phyloP scores from a whole-genome alignment of 2,329 filamentous ascomycete species.

The Claviceps sp. region DNA sequence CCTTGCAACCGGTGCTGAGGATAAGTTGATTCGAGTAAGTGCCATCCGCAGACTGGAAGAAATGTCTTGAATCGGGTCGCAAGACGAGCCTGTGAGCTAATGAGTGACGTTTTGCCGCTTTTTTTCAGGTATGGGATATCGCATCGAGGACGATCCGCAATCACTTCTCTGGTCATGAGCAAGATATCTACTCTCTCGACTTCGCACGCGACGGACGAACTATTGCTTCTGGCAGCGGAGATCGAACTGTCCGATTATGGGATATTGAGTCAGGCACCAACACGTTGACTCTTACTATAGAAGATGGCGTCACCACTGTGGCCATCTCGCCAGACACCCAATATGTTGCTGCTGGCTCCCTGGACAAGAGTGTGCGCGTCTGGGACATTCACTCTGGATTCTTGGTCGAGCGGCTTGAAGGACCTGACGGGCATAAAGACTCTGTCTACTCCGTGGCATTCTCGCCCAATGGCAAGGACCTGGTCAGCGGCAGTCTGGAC shows the following conservation, averaged over 20 bases:
- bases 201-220: conserved; percentile 87
- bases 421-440: conserved; percentile 88
- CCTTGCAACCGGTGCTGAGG: conserved; percentile 89
- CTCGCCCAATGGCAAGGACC: conserved; percentile 79
- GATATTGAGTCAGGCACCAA: conserved; percentile 78
- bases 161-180: conserved; percentile 91
- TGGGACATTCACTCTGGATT: conserved; percentile 86
- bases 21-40: conserved; percentile 87
- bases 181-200: conserved; percentile 95
- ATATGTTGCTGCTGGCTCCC: conserved; percentile 83
- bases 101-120: background rate
- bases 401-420: conserved; percentile 82
- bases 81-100: conserved; percentile 6
- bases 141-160: conserved; percentile 69
- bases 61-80: too few relatives aligned
- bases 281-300: conserved; percentile 76
- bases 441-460: conserved; percentile 96
- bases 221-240: conserved; percentile 90
- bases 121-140: conserved; percentile 81
- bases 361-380: conserved; percentile 95
- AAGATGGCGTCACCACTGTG: conserved; percentile 94
- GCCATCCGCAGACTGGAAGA: background rate
- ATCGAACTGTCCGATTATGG: conserved; percentile 90
- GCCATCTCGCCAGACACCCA: conserved; percentile 93
- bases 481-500: conserved; percentile 89